These are phyloP conservation scores for Cladorrhinum samala DNA, from an alignment of 495 filamentous ascomycete species.

Conservation along the genomic window DNA sequence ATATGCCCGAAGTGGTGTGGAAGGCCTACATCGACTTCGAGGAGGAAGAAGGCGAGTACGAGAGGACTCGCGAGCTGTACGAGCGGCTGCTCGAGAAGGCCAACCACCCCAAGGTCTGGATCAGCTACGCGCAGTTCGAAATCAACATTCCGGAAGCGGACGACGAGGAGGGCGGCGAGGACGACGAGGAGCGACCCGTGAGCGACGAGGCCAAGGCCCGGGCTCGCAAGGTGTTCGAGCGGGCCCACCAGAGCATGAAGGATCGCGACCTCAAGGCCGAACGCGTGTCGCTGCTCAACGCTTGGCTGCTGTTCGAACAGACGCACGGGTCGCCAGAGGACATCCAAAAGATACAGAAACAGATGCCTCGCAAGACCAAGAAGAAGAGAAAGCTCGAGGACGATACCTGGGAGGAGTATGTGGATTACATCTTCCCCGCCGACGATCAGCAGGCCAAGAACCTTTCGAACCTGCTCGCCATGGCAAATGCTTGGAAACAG, in stretches of 20 bases:
- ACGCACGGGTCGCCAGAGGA: conserved; percentile 74
- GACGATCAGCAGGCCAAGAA: conserved; percentile 86
- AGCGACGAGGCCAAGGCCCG: conserved; percentile 77
- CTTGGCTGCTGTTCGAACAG: conserved; percentile 86
- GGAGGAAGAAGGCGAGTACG: conserved; percentile 86
- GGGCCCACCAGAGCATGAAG: conserved; percentile 83
- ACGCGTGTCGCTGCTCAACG: conserved; percentile 79
- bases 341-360: conserved; percentile 75
- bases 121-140: conserved; percentile 93
- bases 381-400: conserved; percentile 91
- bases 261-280: conserved; percentile 92
- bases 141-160: conserved; percentile 73
- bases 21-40: conserved; percentile 98
- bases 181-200: conserved; percentile 57
- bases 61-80: conserved; percentile 73
- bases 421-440: conserved; percentile 95
- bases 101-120: conserved; percentile 98
- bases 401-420: conserved; percentile 93
- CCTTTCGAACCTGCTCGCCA: conserved; percentile 73
- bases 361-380: conserved; percentile 93
- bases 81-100: conserved; percentile 89
- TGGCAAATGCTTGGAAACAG: conserved; percentile 88
- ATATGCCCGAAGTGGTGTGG: conserved; percentile 97
- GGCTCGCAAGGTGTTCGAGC: conserved; percentile 76
- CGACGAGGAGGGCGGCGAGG: conserved; percentile 38